Evolutionary conservation across 768 basidiomycete species (phyloP).

Genomic region (Infundibulicybe gibba): DNA sequence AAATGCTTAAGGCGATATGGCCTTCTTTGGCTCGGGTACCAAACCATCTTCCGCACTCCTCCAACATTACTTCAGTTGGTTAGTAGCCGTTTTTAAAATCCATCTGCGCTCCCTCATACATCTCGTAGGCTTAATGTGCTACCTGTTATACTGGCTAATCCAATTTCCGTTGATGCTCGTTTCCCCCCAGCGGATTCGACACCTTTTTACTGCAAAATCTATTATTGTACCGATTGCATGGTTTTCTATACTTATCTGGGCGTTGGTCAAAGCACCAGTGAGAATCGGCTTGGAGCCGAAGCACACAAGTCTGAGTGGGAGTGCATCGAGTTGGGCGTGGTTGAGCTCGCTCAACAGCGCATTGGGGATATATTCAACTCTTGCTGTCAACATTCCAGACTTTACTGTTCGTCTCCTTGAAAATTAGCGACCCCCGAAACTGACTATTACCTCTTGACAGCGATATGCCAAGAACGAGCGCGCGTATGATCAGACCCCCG

Average conservation of each 20-base stretch:
- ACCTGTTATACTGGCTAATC: constrained; percentile 74
- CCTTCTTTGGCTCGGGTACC: constrained; percentile 62
- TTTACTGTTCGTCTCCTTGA: constrained; percentile 47
- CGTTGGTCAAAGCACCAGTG: constrained; percentile 64
- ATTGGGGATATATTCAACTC: constrained; percentile 68
- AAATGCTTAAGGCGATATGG: constrained; percentile 85
- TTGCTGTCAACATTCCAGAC: constrained; percentile 82
- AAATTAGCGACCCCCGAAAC: background rate
- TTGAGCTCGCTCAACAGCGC: constrained; percentile 73
- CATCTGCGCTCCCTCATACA: background rate
- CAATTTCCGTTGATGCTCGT: constrained; percentile 75
- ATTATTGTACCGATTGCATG: constrained; percentile 62
- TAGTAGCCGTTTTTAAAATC: constrained; percentile 1
- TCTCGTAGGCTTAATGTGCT: constrained; percentile 61
- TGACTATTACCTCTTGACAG: constrained; percentile 19
- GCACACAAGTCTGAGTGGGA: constrained; percentile 48
- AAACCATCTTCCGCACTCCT: constrained; percentile 53
- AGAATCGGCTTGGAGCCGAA: constrained; percentile 54
- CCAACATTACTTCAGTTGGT: constrained; percentile 65
- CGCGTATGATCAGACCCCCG: constrained; percentile 38
- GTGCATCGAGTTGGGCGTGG: constrained; percentile 73
- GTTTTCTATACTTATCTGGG: constrained; percentile 77
- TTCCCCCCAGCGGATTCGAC: constrained; percentile 74
- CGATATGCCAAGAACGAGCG: constrained; percentile 71
- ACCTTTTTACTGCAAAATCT: constrained; percentile 70